Evolutionary conservation across 805 yeast genomes (phyloP), one percentile per base, ranked within the genome.

Genomic region (Allodekkera sacchari): DNA sequence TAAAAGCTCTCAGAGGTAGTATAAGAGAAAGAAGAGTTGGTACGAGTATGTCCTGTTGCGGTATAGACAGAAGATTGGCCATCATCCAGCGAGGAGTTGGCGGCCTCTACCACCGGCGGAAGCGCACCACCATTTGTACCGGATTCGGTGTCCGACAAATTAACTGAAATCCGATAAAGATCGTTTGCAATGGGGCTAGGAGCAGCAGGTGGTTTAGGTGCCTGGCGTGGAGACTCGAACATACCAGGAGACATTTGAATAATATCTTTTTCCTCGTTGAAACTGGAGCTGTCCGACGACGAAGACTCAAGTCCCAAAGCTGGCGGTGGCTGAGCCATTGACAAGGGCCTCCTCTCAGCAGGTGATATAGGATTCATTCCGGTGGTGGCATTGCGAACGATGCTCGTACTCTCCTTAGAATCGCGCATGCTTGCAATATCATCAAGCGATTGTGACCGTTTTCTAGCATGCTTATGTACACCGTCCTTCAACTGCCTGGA

Each of bases 211-310:
- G 85, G 85, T 32, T 67, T 68, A 1, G 88, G 88, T 0, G 85
- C 83, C 44, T 63, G 75, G 54, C 85, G 64, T n/a, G 85, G 84
- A 0, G 85, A 77, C 13, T 65, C 54, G 47, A 77, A 78, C 22
- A 35, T 26, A 10, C 32, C 13, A 16, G 33, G 28, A 8, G 33
- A 23, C 15, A 28, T 13, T 21, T n/a, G n/a, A n/a, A n/a, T n/a
- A n/a, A n/a, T n/a, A n/a, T n/a, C n/a, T n/a, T n/a, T n/a, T n/a
- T n/a, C n/a, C n/a, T n/a, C n/a, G n/a, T n/a, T n/a, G n/a, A n/a
- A n/a, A n/a, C n/a, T n/a, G n/a, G n/a, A n/a, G n/a, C n/a, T n/a
- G n/a, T n/a, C n/a, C n/a, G n/a, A n/a, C n/a, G n/a, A n/a, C n/a
- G n/a, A n/a, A n/a, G n/a, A n/a, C n/a, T n/a, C n/a, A n/a, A n/a